Percentiles rank a stretch among this genome's conserved stretches.
phyloP scores from a whole-genome alignment of 2,329 filamentous ascomycete species.

The Penicillium sp. region DNA sequence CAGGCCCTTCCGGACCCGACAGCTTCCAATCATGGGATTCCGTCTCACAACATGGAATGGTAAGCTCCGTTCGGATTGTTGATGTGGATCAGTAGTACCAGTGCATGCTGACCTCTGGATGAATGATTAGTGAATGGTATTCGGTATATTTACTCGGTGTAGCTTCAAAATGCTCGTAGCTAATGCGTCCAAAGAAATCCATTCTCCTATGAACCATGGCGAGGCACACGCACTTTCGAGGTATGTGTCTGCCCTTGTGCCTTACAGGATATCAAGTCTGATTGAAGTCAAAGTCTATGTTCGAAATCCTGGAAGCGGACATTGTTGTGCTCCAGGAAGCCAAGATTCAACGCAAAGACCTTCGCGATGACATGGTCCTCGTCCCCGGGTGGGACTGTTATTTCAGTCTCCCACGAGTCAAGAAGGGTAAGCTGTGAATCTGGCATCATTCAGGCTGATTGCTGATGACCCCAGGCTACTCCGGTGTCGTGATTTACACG shows the following conservation, averaged over 20 bases:
- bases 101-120: slow-evolving; percentile 27
- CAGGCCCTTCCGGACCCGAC: slow-evolving; percentile 2
- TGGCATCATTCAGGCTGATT: background rate
- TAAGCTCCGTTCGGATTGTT: slow-evolving; percentile 40
- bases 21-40: slow-evolving; percentile 61
- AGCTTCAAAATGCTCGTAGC: background rate
- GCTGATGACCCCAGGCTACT: slow-evolving; percentile 68
- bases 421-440: slow-evolving; percentile 67
- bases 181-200: slow-evolving; percentile 64
- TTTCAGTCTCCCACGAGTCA: slow-evolving; percentile 89
- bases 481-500: slow-evolving; percentile 93
- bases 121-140: slow-evolving; percentile 71
- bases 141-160: slow-evolving; percentile 50
- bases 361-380: slow-evolving; percentile 93
- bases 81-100: background rate
- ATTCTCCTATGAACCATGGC: slow-evolving; percentile 83
- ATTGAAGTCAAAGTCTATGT: slow-evolving; percentile 70
- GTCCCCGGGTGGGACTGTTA: slow-evolving; percentile 95
- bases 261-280: background rate
- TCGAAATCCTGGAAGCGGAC: slow-evolving; percentile 87
- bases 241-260: slow-evolving; percentile 43
- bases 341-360: slow-evolving; percentile 91
- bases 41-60: slow-evolving; percentile 88
- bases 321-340: slow-evolving; percentile 95
- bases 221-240: slow-evolving; percentile 68